Percentiles rank a stretch among this genome's conserved stretches.
Conservation (phyloP, 1,284 basidiomycete genomes). For the Irpex lacteus region DNA sequence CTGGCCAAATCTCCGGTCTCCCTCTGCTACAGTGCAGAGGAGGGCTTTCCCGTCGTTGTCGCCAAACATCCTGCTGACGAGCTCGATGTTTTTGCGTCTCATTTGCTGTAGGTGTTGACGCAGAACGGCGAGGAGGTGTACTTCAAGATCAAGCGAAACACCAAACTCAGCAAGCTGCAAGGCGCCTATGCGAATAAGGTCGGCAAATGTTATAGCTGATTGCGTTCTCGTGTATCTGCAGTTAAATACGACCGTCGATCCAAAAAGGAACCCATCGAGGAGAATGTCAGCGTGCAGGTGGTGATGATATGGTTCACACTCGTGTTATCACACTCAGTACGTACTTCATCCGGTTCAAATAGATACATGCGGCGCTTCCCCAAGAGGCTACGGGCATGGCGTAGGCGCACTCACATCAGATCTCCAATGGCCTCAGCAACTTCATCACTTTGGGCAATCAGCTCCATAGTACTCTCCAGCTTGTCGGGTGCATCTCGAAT, state of each 20-base stretch:
- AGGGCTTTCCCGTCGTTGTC: not conserved
- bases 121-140: constrained; percentile 88
- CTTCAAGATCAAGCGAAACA: constrained; percentile 97
- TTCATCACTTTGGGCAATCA: not conserved
- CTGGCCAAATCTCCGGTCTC: not conserved
- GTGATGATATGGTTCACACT: no score
- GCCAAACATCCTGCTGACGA: not conserved
- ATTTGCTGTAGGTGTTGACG: constrained; percentile 63
- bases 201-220: constrained; percentile 50
- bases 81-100: not conserved
- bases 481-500: not conserved
- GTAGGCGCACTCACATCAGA: not conserved
- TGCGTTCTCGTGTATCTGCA: no score
- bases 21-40: not conserved
- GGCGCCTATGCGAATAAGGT: constrained; percentile 93
- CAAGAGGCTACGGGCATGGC: no score
- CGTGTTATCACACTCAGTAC: no score
- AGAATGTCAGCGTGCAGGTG: no score
- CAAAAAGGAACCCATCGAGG: no score
- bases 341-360: no score
- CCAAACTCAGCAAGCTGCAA: constrained; percentile 91
- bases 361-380: no score
- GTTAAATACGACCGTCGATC: no score
- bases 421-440: not conserved
- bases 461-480: not conserved